Conservation (phyloP, 1,284 basidiomycete genomes). For the Ceratobasidium sp. region DNA sequence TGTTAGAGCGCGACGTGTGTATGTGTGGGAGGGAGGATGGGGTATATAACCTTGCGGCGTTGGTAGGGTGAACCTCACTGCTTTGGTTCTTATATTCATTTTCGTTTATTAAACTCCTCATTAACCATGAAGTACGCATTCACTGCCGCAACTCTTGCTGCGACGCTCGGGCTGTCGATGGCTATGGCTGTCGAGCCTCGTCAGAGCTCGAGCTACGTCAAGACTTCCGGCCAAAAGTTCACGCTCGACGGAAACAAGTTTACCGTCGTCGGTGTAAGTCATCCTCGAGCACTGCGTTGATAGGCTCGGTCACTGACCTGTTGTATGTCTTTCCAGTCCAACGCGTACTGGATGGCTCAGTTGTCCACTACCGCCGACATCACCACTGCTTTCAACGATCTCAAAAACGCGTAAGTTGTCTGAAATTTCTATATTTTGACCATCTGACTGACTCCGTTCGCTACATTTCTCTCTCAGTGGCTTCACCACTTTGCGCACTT, state of each 20-base stretch:
- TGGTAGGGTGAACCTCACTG: too few relatives aligned
- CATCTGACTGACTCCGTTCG: not conserved
- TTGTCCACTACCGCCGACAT: conserved; percentile 59
- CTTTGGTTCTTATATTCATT: too few relatives aligned
- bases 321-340: conserved; percentile 1
- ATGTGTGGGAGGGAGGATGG: too few relatives aligned
- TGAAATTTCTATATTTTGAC: not conserved
- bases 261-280: conserved; percentile 63
- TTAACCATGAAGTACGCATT: conserved; percentile 31
- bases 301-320: not conserved
- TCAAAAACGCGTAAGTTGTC: conserved; percentile 58
- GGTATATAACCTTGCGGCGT: too few relatives aligned
- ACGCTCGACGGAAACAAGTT: conserved; percentile 65
- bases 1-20: too few relatives aligned
- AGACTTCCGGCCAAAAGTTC: conserved; percentile 62
- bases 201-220: conserved; percentile 60
- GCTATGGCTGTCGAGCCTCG: conserved; percentile 21
- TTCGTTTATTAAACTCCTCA: not conserved
- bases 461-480: conserved; percentile 53
- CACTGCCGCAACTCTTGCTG: conserved; percentile 6
- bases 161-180: not conserved
- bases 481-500: conserved; percentile 70
- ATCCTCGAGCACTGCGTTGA: not conserved
- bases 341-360: conserved; percentile 46
- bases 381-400: conserved; percentile 66